phyloP scores from a whole-genome alignment of 1,284 basidiomycete species.

The Exobasidium rhododendri region DNA sequence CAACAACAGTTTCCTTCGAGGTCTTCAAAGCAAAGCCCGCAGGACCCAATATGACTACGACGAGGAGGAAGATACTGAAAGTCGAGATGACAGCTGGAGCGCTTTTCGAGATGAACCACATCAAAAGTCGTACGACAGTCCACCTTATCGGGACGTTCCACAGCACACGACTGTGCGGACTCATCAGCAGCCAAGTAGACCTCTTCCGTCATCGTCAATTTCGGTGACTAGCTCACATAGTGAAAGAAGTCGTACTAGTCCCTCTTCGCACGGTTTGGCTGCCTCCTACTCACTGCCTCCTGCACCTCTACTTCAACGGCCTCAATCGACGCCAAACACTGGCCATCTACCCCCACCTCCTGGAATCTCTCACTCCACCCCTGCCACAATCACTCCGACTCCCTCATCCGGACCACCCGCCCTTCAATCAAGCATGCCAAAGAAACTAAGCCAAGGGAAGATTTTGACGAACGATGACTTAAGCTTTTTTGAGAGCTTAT shows the following conservation, averaged over 20 bases:
- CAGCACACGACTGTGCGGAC: neutral
- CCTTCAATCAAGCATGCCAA: no score
- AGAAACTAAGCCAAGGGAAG: constrained; percentile 9
- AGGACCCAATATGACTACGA: neutral
- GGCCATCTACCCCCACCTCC: no score
- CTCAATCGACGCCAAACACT: neutral
- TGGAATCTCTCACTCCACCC: no score
- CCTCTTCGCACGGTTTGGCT: no score
- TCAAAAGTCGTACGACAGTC: neutral
- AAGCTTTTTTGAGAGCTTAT: constrained; percentile 12
- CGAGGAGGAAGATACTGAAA: constrained; percentile 5
- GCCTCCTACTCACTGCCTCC: neutral
- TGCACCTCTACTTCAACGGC: neutral
- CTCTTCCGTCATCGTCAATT: neutral
- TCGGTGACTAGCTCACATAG: no score
- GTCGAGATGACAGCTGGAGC: neutral
- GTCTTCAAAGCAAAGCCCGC: neutral
- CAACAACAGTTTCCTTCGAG: neutral
- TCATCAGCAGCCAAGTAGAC: neutral
- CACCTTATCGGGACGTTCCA: neutral
- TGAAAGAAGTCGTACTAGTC: no score
- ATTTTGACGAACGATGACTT: constrained; percentile 9
- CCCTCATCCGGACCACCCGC: no score
- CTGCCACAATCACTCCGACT: no score
- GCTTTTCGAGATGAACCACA: constrained; percentile 2